These are phyloP conservation scores for Crithidia expoeki DNA, from an alignment of 208 protist genomes.

Conservation along the genomic window DNA sequence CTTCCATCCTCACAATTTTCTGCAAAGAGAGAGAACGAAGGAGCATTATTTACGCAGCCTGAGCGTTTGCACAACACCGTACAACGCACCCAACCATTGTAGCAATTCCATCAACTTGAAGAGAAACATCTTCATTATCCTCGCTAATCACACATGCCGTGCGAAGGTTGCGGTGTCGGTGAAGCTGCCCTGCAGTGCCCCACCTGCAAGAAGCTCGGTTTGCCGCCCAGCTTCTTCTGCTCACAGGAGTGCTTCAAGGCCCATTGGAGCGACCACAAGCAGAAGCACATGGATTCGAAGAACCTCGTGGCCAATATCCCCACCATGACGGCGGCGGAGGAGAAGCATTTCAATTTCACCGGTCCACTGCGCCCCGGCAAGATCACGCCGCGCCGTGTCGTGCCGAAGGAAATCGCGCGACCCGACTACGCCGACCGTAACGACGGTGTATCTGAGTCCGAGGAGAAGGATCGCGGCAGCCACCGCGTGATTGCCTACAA, in stretches of 20 bases:
- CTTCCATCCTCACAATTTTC: no score
- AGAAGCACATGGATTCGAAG: constrained; percentile 76
- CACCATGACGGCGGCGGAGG: constrained; percentile 82
- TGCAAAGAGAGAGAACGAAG: no score
- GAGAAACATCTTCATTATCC: no score
- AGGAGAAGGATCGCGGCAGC: constrained; percentile 79
- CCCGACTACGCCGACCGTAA: constrained; percentile 90
- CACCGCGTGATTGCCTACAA: constrained; percentile 71
- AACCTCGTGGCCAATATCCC: constrained; percentile 75
- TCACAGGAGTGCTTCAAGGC: constrained; percentile 88
- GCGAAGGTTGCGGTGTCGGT: constrained; percentile 81
- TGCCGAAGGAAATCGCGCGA: constrained; percentile 71
- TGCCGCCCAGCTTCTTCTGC: constrained; percentile 91
- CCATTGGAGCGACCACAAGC: constrained; percentile 87
- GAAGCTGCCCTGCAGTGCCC: constrained; percentile 88
- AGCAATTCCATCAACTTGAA: no score
- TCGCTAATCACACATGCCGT: no score
- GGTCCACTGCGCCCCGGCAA: constrained; percentile 81
- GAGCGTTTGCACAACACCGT: no score
- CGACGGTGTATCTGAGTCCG: constrained; percentile 71
- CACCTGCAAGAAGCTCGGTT: constrained; percentile 88
- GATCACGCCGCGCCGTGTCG: constrained; percentile 82
- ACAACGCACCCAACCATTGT: no score
- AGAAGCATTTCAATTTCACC: constrained; percentile 81
- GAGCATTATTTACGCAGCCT: no score